Base-by-base conservation (phyloP, 805 yeast species). In the Cyberlindnera xylosilytica region DNA sequence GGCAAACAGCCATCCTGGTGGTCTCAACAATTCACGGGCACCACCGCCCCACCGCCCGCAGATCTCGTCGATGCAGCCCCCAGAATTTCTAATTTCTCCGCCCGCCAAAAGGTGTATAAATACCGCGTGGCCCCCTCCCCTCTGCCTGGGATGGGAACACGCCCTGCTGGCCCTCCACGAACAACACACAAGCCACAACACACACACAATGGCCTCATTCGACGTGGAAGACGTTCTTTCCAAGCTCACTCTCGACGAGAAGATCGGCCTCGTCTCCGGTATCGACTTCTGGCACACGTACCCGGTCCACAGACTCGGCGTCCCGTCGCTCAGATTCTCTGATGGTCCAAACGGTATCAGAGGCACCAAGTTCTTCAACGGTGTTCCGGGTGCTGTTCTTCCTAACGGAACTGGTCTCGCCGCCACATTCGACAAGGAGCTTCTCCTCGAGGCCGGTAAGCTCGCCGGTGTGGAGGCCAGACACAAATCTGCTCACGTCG, bases 281-380 rank as follows among this genome's bases (percentile, higher is more conserved):
- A 54, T 57, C 33, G 79, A 75, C 52, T 65, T 66, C 56, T 76
- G 80, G 79, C 79, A 74, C 59, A 75, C 80, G 3, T 51, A 42
- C 39, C 53, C 68, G 1, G 62, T 75, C 18, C 62, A 58, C 38
- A 54, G 68, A 36, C 54, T 73, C 23, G 66, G 64, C 17, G 54
- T 78, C 31, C 81, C 79, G 3, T 59, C 72, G 0, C 46, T 78
- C 6, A 65, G 82, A 53, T 53, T 73, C 24, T 59, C 72, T 16
- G 85, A 79, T 56, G 85, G 85, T 16, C 85, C 85, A 36, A 79
- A 79, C 53, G 85, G 85, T 48, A 68, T 78, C 36, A 65, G 84
- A 48, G 84, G 84, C 20, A 76, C 79, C 17, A 68, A 63, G 33
- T 76, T 77, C 53, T 74, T 76, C 53, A 64, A 72, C 46, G 68